phyloP scores from a whole-genome alignment of 2,329 filamentous ascomycete species.

The Colletotrichum sp. region DNA sequence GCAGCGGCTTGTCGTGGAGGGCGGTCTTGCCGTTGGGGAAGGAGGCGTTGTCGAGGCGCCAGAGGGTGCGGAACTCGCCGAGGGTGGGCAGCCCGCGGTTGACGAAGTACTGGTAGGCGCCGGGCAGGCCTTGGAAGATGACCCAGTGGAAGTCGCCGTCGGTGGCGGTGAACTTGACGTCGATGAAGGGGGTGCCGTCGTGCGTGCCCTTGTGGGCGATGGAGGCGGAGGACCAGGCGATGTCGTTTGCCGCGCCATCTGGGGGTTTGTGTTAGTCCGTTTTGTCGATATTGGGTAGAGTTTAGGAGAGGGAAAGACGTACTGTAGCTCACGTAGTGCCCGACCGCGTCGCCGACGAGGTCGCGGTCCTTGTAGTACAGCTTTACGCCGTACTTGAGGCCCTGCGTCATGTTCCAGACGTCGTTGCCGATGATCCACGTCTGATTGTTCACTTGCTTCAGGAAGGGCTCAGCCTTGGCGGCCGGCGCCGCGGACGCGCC shows the following conservation, averaged over 20 bases:
- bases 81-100: constrained; percentile 52
- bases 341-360: constrained; percentile 32
- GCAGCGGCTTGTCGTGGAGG: constrained; percentile 48
- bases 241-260: constrained; percentile 51
- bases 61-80: constrained; percentile 55
- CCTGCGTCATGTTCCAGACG: constrained; percentile 32
- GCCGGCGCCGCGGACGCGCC: neutral
- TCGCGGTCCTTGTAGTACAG: constrained; percentile 32
- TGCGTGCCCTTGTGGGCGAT: constrained; percentile 37
- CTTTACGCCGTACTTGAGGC: constrained; percentile 27
- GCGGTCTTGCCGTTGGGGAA: constrained; percentile 52
- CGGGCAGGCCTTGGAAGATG: constrained; percentile 49
- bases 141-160: constrained; percentile 59
- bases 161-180: constrained; percentile 49
- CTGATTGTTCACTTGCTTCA: constrained; percentile 28
- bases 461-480: constrained; percentile 25
- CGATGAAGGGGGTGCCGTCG: constrained; percentile 46
- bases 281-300: neutral
- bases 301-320: neutral
- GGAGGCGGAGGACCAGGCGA: constrained; percentile 51
- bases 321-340: constrained; percentile 37
- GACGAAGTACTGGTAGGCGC: constrained; percentile 62
- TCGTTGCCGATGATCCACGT: constrained; percentile 37
- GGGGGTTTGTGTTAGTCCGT: neutral
- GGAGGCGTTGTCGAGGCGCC: constrained; percentile 52